A percentile compares a stretch with the other conserved stretches of the same genome.
These are phyloP conservation scores for Geranomyces michiganensis DNA, from an alignment of 192 early-diverging fungal genomes.

Conservation along the genomic window DNA sequence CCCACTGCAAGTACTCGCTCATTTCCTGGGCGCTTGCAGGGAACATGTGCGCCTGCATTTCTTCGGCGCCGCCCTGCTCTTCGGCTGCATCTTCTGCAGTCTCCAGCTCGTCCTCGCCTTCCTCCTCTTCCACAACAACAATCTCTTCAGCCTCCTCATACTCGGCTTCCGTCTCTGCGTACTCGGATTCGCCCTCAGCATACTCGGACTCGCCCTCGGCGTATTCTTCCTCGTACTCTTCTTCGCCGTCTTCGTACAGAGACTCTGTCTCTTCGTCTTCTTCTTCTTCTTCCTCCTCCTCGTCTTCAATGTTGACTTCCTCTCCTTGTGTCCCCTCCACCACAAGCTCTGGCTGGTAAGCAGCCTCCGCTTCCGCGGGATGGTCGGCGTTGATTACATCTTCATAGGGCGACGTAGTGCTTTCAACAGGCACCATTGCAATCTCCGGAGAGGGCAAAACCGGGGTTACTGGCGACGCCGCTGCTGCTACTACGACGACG, in stretches of 20 bases:
- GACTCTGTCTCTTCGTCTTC: constrained; percentile 19
- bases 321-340: not conserved
- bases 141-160: constrained; percentile 10
- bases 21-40: constrained; percentile 23
- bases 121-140: constrained; percentile 14
- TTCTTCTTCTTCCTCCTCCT: constrained; percentile 2
- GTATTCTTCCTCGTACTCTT: not conserved
- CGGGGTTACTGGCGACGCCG: not conserved
- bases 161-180: constrained; percentile 7
- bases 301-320: not conserved
- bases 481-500: not conserved
- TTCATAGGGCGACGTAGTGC: constrained; percentile 13
- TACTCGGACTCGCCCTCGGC: not conserved
- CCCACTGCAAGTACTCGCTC: constrained; percentile 32
- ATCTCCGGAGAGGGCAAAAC: not conserved
- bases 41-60: not conserved
- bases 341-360: not conserved
- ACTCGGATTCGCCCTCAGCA: not conserved
- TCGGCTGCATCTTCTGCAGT: not conserved
- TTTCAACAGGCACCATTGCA: not conserved
- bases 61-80: constrained; percentile 1
- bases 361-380: not conserved
- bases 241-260: constrained; percentile 16
- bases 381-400: constrained; percentile 13
- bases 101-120: not conserved